A percentile compares a stretch with the other conserved stretches of the same genome.
Evolutionary conservation across 129 eudicot genomes (phyloP).

Genomic region (Arctium lappa): DNA sequence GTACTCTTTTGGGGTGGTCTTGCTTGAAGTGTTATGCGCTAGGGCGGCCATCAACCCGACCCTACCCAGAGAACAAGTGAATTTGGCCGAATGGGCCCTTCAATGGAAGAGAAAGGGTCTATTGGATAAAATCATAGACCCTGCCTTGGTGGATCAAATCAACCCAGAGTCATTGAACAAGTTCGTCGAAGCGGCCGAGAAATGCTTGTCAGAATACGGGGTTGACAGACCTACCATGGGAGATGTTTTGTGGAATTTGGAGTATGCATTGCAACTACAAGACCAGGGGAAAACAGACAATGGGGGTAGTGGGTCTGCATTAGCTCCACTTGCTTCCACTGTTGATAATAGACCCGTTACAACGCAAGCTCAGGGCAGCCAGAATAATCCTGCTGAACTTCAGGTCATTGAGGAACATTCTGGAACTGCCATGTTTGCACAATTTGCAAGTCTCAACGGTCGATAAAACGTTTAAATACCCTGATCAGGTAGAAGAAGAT

Average conservation of each 20-base stretch:
- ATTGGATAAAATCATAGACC: constrained; percentile 78
- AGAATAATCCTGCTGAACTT: constrained; percentile 45
- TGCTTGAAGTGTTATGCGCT: constrained; percentile 78
- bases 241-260: constrained; percentile 92
- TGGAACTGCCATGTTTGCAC: constrained; percentile 61
- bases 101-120: constrained; percentile 81
- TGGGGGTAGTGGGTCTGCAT: constrained; percentile 31
- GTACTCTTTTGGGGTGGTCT: constrained; percentile 84
- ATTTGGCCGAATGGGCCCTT: constrained; percentile 95
- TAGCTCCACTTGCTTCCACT: constrained; percentile 23
- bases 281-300: constrained; percentile 67
- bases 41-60: constrained; percentile 76
- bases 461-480: constrained; percentile 21
- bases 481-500: constrained; percentile 14
- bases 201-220: constrained; percentile 84
- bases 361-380: constrained; percentile 27
- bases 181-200: constrained; percentile 84
- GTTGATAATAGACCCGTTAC: constrained; percentile 31
- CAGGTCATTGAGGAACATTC: constrained; percentile 61
- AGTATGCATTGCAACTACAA: constrained; percentile 81
- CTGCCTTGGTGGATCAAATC: constrained; percentile 44
- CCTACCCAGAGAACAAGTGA: constrained; percentile 85
- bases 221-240: constrained; percentile 95
- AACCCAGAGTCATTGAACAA: constrained; percentile 79
- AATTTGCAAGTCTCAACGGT: constrained; percentile 47